Evolutionary conservation across 164 flowering plant species (phyloP), one percentile per base, ranked within the genome.

Genomic region (Tetrastigma voinierianum): DNA sequence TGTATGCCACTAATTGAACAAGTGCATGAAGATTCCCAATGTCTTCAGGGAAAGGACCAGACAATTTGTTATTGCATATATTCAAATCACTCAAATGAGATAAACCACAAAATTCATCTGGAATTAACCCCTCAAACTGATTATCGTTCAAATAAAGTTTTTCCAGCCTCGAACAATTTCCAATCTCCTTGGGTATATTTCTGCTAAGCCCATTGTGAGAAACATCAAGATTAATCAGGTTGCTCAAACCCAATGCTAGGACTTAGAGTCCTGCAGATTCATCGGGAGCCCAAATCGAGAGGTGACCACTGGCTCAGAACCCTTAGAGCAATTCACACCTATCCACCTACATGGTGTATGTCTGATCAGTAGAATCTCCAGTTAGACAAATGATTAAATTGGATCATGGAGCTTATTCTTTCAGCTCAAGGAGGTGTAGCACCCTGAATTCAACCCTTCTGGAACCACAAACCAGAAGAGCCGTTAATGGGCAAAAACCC

Each of bases 331-430:
- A 70, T 62, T 87, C 60, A 93, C 91, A 46, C 98, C 98, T 1
- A 17, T 65, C 98, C 98, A 94, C 43, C 67, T 56, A 65, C 98
- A 94, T 0, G 98, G 97, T 8, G n/a, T n/a, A n/a, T n/a, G 88
- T 86, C 40, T 74, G 64, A 49, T 88, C 95, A 61, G 54, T 67
- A 21, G 85, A 43, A 66, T 85, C n/a, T 77, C 98, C 98, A 93
- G 51, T 75, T 80, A 25, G 23, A 47, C 48, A 93, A 74, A 71
- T 25, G 25, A 68, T 82, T 72, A 53, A 52, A 77, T 7, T 74
- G 73, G n/a, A 75, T 91, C 96, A 18, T 51, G 55, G 32, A 93
- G 43, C 44, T 55, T 63, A 54, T 70, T 76, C 82, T 93, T n/a
- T 93, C 62, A 93, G 68, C 61, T 87, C 77, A 40, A 89, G 65